Conservation (phyloP, 352 stramenopile species). For the Globisporangium nodosum region DNA sequence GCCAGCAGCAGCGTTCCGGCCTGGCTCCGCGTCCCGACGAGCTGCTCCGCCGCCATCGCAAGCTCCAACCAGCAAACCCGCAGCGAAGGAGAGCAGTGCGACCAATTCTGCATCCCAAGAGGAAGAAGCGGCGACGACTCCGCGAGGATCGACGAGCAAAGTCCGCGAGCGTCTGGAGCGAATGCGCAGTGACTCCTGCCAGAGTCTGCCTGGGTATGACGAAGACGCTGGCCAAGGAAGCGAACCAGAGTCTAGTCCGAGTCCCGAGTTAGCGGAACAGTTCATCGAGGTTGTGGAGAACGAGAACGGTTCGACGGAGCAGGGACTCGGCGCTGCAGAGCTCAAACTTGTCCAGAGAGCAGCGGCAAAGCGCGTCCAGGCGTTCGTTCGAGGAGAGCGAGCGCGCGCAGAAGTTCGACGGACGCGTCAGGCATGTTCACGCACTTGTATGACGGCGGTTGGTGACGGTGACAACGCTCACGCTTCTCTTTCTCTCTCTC, state of each 20-base stretch:
- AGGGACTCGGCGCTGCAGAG: conserved; percentile 15
- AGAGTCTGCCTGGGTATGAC: conserved; percentile 3
- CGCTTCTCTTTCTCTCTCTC: not conserved
- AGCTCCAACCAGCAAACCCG: not conserved
- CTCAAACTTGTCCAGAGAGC: conserved; percentile 16
- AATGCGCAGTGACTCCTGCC: conserved; percentile 14
- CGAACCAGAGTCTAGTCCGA: not conserved
- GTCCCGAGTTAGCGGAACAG: not conserved
- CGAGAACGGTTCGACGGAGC: conserved; percentile 5
- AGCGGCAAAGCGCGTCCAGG: conserved; percentile 25
- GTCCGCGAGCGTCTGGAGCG: conserved; percentile 27
- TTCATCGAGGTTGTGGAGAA: conserved; percentile 19
- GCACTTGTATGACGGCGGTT: not conserved
- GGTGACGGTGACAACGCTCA: not conserved
- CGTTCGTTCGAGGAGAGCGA: conserved; percentile 22
- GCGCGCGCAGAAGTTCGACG: conserved; percentile 18
- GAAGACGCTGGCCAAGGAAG: not conserved
- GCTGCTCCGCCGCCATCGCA: not conserved
- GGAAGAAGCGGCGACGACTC: not conserved
- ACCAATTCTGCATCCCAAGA: not conserved
- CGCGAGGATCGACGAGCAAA: conserved; percentile 20
- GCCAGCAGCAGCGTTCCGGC: not conserved
- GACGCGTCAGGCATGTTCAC: not conserved
- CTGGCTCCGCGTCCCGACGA: not conserved
- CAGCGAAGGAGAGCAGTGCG: not conserved